phyloP scores from a whole-genome alignment of 2,329 filamentous ascomycete genomes.

The Pseudogymnoascus sp. region DNA sequence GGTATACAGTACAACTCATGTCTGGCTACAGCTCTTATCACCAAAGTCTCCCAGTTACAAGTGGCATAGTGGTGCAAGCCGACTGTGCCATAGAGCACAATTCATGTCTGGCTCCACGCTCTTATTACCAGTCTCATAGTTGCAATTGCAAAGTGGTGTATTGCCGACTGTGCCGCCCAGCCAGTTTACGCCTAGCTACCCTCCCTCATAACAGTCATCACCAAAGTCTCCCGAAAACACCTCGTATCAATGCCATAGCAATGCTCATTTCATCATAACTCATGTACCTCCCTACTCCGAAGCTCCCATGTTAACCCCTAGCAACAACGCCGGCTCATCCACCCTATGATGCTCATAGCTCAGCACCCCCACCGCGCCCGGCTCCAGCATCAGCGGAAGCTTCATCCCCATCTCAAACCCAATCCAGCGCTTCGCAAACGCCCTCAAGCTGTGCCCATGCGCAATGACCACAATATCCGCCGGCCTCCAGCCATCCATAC shows the following conservation, averaged over 20 bases:
- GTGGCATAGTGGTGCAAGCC: too few species aligned
- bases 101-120: too few species aligned
- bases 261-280: not conserved
- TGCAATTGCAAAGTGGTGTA: too few species aligned
- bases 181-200: not conserved
- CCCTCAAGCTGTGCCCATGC: constrained; percentile 84
- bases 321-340: constrained; percentile 68
- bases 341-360: constrained; percentile 73
- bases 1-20: too few species aligned
- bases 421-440: constrained; percentile 82
- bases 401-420: constrained; percentile 65
- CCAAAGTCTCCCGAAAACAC: not conserved
- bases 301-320: constrained; percentile 38
- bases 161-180: not conserved
- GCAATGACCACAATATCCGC: constrained; percentile 73
- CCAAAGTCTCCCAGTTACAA: too few species aligned
- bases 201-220: not conserved
- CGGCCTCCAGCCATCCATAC: constrained; percentile 31
- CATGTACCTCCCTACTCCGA: not conserved
- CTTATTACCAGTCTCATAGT: too few species aligned
- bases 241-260: not conserved
- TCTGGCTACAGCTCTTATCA: too few species aligned
- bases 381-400: constrained; percentile 72
- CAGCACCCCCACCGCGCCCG: constrained; percentile 70
- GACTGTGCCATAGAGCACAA: too few species aligned